Conservation (phyloP, 73 alveolate species). For the Durusdinium trenchii region DNA sequence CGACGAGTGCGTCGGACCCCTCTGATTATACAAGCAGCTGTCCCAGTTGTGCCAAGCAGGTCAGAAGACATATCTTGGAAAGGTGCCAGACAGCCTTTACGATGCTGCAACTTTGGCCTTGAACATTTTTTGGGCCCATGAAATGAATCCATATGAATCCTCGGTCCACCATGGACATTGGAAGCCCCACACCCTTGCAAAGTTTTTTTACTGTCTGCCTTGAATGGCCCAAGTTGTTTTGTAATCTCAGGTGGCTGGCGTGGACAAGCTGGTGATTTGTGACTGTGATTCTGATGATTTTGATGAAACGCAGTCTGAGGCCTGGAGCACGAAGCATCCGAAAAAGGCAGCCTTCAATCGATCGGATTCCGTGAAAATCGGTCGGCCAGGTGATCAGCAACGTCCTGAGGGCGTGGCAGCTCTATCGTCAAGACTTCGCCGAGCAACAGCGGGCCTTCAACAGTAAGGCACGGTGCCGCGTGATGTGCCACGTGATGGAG, state of each 20-base stretch:
- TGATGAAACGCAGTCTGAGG: constrained; percentile 61
- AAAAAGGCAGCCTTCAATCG: background rate
- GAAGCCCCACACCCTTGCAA: too few species aligned
- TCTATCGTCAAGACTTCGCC: constrained; percentile 82
- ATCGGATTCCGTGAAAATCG: background rate
- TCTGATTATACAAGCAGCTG: too few species aligned
- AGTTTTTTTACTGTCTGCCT: too few species aligned
- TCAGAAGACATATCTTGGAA: background rate
- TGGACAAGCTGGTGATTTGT: constrained; percentile 88
- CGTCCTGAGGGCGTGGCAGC: constrained; percentile 84
- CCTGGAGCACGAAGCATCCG: background rate
- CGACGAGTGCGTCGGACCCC: too few species aligned
- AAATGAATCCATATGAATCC: too few species aligned
- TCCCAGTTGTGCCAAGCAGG: background rate
- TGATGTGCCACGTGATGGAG: background rate
- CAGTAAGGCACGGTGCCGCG: constrained; percentile 45
- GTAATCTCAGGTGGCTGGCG: constrained; percentile 67
- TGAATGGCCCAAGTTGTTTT: too few species aligned
- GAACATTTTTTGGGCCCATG: too few species aligned
- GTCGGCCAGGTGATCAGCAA: constrained; percentile 66
- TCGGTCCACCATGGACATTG: too few species aligned
- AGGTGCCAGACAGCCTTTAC: constrained; percentile 83
- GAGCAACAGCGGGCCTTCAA: constrained; percentile 63
- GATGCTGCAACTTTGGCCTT: constrained; percentile 79
- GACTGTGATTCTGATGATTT: constrained; percentile 94